Percentiles rank a stretch among this genome's conserved stretches.
Conservation (phyloP, 305 asterid genomes). For the Fraxinus floribunda region DNA sequence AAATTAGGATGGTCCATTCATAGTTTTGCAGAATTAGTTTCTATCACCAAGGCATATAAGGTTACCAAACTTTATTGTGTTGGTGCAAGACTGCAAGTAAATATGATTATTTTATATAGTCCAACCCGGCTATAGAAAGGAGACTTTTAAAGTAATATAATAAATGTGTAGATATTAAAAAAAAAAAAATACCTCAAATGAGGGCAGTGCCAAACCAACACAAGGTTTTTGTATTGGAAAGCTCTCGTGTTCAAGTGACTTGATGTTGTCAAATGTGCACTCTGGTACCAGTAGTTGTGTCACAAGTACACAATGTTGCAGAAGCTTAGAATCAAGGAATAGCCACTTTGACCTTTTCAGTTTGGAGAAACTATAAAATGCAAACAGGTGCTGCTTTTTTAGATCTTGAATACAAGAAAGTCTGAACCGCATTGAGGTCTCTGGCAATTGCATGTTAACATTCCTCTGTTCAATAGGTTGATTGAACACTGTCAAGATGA, state of each 20-base stretch:
- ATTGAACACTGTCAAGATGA: conserved; percentile 56
- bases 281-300: conserved; percentile 67
- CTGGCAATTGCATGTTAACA: conserved; percentile 55
- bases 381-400: conserved; percentile 60
- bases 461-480: conserved; percentile 48
- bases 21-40: not conserved
- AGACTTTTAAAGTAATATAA: not conserved
- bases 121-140: not conserved
- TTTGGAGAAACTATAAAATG: conserved; percentile 63
- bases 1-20: not conserved
- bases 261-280: conserved; percentile 79
- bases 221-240: conserved; percentile 28
- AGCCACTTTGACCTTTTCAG: conserved; percentile 63
- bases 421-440: conserved; percentile 71
- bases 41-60: not conserved
- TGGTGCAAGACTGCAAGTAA: not conserved
- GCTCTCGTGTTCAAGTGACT: conserved; percentile 52
- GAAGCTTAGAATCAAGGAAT: conserved; percentile 62
- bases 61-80: not conserved
- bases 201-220: conserved; percentile 32
- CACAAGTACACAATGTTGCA: conserved; percentile 56
- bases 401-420: conserved; percentile 56
- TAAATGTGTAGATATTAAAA: not conserved
- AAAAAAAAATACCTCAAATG: conserved; percentile 46
- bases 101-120: not conserved